A percentile compares a stretch with the other conserved stretches of the same genome.
Conservation (phyloP, 441 rosid species). For the Adansonia madagascariensis region DNA sequence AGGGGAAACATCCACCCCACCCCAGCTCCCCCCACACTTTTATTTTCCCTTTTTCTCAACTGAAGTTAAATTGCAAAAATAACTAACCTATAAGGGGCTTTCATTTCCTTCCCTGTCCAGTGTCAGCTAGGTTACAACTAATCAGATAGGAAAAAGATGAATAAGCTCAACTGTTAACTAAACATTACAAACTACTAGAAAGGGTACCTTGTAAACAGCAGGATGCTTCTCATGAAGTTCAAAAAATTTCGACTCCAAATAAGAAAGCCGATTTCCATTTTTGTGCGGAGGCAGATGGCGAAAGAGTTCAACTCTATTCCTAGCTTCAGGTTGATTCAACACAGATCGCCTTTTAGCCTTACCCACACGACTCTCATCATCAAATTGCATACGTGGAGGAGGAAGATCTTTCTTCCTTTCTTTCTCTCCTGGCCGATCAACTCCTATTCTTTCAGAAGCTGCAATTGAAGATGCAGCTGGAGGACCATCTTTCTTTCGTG, state of each 20-base stretch:
- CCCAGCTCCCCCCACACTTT: neutral
- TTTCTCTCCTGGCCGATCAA: conserved; percentile 62
- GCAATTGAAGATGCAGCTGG: conserved; percentile 49
- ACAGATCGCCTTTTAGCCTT: conserved; percentile 90
- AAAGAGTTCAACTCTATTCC: conserved; percentile 86
- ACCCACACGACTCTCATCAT: conserved; percentile 76
- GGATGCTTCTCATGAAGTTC: conserved; percentile 81
- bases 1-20: neutral
- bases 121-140: neutral
- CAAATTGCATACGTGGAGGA: conserved; percentile 91
- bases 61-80: neutral
- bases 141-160: neutral
- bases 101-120: conserved; percentile 9
- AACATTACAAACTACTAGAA: conserved; percentile 11
- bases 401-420: conserved; percentile 86
- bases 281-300: conserved; percentile 93
- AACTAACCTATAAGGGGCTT: neutral
- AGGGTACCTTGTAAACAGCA: conserved; percentile 77
- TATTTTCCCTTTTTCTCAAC: conserved; percentile 8
- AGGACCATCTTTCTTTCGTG: conserved; percentile 64
- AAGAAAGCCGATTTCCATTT: conserved; percentile 75
- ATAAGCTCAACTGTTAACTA: conserved; percentile 21
- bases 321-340: conserved; percentile 78
- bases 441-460: conserved; percentile 64
- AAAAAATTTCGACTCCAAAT: conserved; percentile 68